Conservation (phyloP, 176 grass and related monocot species). For the Zizania latifolia region DNA sequence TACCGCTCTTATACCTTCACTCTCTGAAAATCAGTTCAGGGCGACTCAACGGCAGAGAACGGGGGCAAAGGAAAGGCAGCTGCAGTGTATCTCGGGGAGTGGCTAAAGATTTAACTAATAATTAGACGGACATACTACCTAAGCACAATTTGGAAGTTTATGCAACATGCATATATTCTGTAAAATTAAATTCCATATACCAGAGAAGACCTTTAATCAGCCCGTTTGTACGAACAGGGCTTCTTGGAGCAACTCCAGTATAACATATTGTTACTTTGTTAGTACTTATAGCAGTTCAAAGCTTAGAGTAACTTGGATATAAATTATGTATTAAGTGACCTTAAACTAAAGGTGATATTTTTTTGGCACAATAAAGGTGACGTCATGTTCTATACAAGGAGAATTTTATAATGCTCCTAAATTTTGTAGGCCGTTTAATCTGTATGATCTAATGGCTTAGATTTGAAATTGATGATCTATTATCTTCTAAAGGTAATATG, state of each 20-base stretch:
- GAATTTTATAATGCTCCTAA: no score
- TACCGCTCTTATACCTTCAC: conserved; percentile 21
- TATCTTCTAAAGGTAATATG: no score
- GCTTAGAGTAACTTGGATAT: neutral
- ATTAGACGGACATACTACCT: neutral
- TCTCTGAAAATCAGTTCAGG: conserved; percentile 29
- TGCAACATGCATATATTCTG: neutral
- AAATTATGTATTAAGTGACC: no score
- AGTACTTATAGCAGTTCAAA: neutral
- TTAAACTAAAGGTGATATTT: no score
- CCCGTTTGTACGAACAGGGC: neutral
- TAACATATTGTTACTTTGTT: neutral
- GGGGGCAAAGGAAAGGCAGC: conserved; percentile 8
- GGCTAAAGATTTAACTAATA: conserved; percentile 37
- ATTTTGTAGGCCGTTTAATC: no score
- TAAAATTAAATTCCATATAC: neutral
- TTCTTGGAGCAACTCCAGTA: neutral
- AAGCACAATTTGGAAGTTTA: neutral
- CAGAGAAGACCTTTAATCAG: neutral
- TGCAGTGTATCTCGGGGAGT: conserved; percentile 34
- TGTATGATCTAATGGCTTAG: no score
- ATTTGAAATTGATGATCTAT: no score
- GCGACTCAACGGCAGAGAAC: conserved; percentile 16
- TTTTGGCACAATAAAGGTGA: no score
- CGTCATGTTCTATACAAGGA: no score